Evolutionary conservation across 75 land plant genomes (phyloP), one percentile per base, ranked within the genome.

Genomic region (Isoetes taiwanensis): DNA sequence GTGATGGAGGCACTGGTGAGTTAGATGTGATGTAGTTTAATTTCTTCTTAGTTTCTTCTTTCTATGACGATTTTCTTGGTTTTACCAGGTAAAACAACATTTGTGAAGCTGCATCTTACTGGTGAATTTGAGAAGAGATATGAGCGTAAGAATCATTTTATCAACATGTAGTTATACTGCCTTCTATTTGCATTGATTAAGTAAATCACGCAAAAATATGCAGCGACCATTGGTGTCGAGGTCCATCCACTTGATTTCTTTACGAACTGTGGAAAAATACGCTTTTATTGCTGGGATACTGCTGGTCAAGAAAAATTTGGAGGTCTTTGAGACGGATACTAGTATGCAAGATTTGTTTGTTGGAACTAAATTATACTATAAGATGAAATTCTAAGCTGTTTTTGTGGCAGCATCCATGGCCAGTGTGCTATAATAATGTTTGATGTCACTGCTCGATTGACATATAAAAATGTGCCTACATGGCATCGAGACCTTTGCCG

Each of bases 51-150:
- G n/a, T n/a, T n/a, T n/a, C n/a, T n/a, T n/a, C n/a, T n/a, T n/a
- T n/a, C n/a, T n/a, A n/a, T n/a, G n/a, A n/a, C n/a, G n/a, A n/a
- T n/a, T n/a, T n/a, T n/a, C n/a, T n/a, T n/a, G n/a, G n/a, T n/a
- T n/a, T n/a, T n/a, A n/a, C n/a, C n/a, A n/a, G 50, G 50, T 19
- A 46, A 46, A n/a, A 46, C 50, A 8, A 46, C 50, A 6, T 46
- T 46, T 46, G 50, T 46, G 16, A 46, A 46, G 23, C 50, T 19
- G 8, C 50, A 46, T 23, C 4, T 8, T 6, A 46, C 50, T 46
- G 50, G 50, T 19, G 50, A 46, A 46, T 46, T 46, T n/a, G 50
- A 46, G 50, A 46, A 46, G 50, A 46, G n/a, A 46, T 46, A 46
- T 23, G 50, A 46, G 23, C 50, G 50, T 46, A 46, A 46, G 50